phyloP scores from a whole-genome alignment of 2,329 filamentous ascomycete species.

The Talaromyces rugulosus region DNA sequence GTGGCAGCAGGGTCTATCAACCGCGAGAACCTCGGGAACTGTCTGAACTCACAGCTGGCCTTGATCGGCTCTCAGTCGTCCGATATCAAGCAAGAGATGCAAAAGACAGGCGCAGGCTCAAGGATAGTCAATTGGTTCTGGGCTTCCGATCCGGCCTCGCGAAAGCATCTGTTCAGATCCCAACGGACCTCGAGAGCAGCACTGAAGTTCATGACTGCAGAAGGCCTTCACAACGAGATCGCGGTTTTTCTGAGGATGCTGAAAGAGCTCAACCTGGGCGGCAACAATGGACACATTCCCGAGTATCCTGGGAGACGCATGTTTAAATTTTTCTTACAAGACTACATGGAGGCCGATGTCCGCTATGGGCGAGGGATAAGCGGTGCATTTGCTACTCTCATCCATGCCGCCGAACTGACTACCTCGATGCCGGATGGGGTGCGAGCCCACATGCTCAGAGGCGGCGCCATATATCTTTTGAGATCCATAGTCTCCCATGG shows the following conservation, averaged over 20 bases:
- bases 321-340: slow-evolving; percentile 25
- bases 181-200: slow-evolving; percentile 20
- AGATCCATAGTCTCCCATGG: slow-evolving; percentile 22
- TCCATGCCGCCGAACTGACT: slow-evolving; percentile 22
- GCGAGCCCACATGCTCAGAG: slow-evolving; percentile 19
- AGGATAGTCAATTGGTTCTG: slow-evolving; percentile 37
- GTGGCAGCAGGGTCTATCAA: slow-evolving; percentile 35
- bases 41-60: slow-evolving; percentile 30
- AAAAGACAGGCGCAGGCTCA: slow-evolving; percentile 28
- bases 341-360: slow-evolving; percentile 31
- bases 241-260: slow-evolving; percentile 33
- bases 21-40: slow-evolving; percentile 20
- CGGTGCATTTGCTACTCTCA: slow-evolving; percentile 28
- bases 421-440: slow-evolving; percentile 12
- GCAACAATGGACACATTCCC: slow-evolving; percentile 20
- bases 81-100: slow-evolving; percentile 26
- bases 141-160: slow-evolving; percentile 30
- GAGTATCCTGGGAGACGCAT: slow-evolving; percentile 17
- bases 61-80: slow-evolving; percentile 21
- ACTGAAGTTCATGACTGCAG: slow-evolving; percentile 37
- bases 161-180: slow-evolving; percentile 28
- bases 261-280: slow-evolving; percentile 23
- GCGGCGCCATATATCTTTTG: slow-evolving; percentile 23
- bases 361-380: slow-evolving; percentile 29
- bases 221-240: slow-evolving; percentile 30